Conservation (phyloP, 257 asterid genomes). For the Solanum arcanum region DNA sequence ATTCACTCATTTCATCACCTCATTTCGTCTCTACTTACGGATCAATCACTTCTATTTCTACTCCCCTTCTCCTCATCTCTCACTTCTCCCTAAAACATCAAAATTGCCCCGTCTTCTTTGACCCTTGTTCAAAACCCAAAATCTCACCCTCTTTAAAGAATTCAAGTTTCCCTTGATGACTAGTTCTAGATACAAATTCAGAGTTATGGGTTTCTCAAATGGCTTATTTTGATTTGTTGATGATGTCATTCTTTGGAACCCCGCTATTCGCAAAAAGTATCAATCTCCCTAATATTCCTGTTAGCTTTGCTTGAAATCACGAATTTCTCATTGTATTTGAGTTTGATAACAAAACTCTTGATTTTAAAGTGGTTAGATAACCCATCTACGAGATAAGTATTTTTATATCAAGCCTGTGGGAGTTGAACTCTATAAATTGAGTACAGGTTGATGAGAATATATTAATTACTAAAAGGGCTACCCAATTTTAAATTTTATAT, state of each 20-base stretch:
- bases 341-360: constrained; percentile 10
- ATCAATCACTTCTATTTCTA: not conserved
- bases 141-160: not conserved
- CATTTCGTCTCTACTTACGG: not conserved
- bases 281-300: not conserved
- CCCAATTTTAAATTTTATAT: not conserved
- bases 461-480: not conserved
- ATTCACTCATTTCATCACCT: not conserved
- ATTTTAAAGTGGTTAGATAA: constrained; percentile 21
- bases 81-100: not conserved
- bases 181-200: not conserved
- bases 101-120: not conserved
- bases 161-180: constrained; percentile 3
- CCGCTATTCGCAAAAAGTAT: not conserved
- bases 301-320: not conserved
- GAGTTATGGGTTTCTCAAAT: constrained; percentile 6
- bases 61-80: not conserved
- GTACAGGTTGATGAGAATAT: constrained; percentile 6
- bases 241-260: constrained; percentile 7
- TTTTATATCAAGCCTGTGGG: constrained; percentile 9
- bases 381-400: constrained; percentile 4
- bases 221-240: constrained; percentile 2
- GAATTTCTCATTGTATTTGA: constrained; percentile 9
- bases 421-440: constrained; percentile 17
- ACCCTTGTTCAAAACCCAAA: not conserved